Evolutionary conservation across 441 rosid species (phyloP).

Genomic region (Aleurites moluccanus): DNA sequence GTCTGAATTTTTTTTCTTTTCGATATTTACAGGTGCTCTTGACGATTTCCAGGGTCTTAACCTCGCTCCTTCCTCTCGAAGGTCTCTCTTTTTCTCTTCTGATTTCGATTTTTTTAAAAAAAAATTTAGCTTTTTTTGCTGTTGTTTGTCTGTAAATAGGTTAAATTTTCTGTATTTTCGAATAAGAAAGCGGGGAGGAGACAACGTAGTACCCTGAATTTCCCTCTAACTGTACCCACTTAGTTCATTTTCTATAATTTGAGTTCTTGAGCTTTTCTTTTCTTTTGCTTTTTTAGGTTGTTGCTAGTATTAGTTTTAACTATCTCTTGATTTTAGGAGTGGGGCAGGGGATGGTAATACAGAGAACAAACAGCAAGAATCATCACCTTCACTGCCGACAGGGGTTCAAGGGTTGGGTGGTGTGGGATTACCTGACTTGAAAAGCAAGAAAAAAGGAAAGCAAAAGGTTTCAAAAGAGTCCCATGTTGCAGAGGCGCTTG

Average conservation of each 20-base stretch:
- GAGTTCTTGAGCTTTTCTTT: background rate
- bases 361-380: slow-evolving; percentile 44
- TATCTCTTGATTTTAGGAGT: slow-evolving; percentile 37
- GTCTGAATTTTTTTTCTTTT: background rate
- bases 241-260: background rate
- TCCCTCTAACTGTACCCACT: too few relatives aligned
- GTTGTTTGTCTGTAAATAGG: background rate
- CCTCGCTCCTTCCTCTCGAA: slow-evolving; percentile 50
- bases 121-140: background rate
- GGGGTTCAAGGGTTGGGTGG: slow-evolving; percentile 88
- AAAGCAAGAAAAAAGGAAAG: slow-evolving; percentile 73
- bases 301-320: background rate
- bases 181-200: background rate
- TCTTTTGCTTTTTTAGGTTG: background rate
- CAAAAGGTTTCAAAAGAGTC: slow-evolving; percentile 61
- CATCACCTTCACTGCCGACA: slow-evolving; percentile 40
- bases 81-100: slow-evolving; percentile 27
- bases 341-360: slow-evolving; percentile 34
- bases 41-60: slow-evolving; percentile 92
- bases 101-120: background rate
- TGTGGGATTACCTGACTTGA: slow-evolving; percentile 88
- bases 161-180: background rate
- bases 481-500: slow-evolving; percentile 82
- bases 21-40: slow-evolving; percentile 71
- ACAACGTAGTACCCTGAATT: background rate